Base-by-base conservation (phyloP, 2,329 filamentous ascomycete genomes). In the Didymella glomerata region DNA sequence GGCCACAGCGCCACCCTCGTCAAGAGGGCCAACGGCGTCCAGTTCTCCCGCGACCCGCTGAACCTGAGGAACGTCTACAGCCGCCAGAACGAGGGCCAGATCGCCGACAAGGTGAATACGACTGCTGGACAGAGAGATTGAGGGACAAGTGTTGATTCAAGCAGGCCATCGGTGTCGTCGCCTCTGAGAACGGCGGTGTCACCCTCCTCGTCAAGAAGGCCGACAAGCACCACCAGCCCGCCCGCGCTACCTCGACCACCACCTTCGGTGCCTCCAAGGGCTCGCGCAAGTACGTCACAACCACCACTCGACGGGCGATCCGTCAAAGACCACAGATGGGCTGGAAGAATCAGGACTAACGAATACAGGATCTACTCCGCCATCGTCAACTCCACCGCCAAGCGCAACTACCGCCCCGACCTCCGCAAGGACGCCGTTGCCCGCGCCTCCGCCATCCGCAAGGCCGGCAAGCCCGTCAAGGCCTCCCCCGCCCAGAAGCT, bases 31-130 rank as follows among this genome's bases (percentile, higher is more conserved):
- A 93, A 91, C 77, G 90, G 91, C 80, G 85, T 90, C 73, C 90
- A 91, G 83, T 93, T 99, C 87, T 98, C 94, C 73, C 90, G 91
- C 74, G 94, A 98, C 80, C 92, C 93, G 75, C 83, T 97, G 72
- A 99, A 98, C 88, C 83, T 98, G 82, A 86, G 83, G 80, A 98
- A 97, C 90, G 85, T 89, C 83, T 90, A 96, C 86, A 89, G 86
- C 74, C 90, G 92, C 84, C 98, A 96, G 92, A 87, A 97, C 82
- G 91, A 91, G 75, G 95, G 95, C 77, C 96, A 93, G 82, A 88
- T 92, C 82, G 97, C 96, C 85, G 87, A 89, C 80, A 95, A 97
- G 91, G 92, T 95, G 90, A 74, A 10, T n/a, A 27, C 13, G 2
- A n/a, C 41, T 8, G 18, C 2, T 20, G n/a, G 1, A 4, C 9